phyloP scores from a whole-genome alignment of 257 asterid species.

The Ocimum tenuiflorum region DNA sequence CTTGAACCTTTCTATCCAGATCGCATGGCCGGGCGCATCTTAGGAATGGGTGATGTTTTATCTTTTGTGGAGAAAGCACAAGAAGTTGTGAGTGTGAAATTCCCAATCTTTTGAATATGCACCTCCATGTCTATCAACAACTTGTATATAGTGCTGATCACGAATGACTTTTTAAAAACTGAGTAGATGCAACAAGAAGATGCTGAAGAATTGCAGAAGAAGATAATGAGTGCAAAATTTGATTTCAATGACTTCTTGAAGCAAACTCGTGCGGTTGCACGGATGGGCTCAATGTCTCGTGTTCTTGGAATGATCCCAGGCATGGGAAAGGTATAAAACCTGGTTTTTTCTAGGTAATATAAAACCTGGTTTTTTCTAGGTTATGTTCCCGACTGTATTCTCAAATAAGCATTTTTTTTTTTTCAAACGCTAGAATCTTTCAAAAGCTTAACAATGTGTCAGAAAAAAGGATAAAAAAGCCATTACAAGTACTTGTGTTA shows the following conservation, averaged over 20 bases:
- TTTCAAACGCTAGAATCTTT: too few relatives aligned
- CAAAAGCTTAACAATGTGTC: too few relatives aligned
- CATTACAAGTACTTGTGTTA: too few relatives aligned
- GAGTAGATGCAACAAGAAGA: constrained; percentile 92
- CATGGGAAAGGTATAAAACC: constrained; percentile 73
- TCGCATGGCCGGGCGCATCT: constrained; percentile 96
- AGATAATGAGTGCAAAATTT: constrained; percentile 93
- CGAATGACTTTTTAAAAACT: constrained; percentile 6
- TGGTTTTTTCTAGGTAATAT: too few relatives aligned
- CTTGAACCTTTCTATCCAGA: constrained; percentile 99
- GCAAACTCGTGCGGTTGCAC: constrained; percentile 94
- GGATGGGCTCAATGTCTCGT: constrained; percentile 97
- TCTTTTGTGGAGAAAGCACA: constrained; percentile 98
- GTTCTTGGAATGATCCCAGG: constrained; percentile 98
- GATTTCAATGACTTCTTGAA: constrained; percentile 94
- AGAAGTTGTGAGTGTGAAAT: constrained; percentile 72
- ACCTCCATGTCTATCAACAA: background rate
- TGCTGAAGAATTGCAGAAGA: constrained; percentile 93
- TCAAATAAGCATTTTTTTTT: too few relatives aligned
- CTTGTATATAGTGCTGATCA: background rate
- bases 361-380: too few relatives aligned
- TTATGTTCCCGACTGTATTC: too few relatives aligned
- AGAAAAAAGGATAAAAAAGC: too few relatives aligned
- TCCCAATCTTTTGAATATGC: constrained; percentile 5
- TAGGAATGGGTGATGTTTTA: constrained; percentile 98